Conservation (phyloP, 2,329 filamentous ascomycete genomes). For the Emergomyces pasteurianus region DNA sequence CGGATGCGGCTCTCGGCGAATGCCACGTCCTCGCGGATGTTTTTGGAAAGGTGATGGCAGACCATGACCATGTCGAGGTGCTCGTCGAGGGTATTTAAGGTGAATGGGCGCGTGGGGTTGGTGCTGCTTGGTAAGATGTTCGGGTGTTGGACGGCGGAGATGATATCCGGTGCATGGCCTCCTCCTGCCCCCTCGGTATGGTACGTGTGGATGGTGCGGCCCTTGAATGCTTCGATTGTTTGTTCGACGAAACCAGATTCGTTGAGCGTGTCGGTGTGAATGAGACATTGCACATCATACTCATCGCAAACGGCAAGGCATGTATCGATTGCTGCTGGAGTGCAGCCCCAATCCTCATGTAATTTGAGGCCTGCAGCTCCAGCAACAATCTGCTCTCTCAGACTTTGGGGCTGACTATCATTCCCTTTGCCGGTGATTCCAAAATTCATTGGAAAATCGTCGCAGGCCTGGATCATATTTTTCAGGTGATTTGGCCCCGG, state of each 20-base stretch:
- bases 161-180: slow-evolving; percentile 92
- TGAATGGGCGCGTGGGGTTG: slow-evolving; percentile 85
- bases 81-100: slow-evolving; percentile 84
- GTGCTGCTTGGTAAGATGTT: slow-evolving; percentile 87
- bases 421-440: slow-evolving; percentile 93
- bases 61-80: slow-evolving; percentile 99
- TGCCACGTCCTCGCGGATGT: slow-evolving; percentile 90
- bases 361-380: slow-evolving; percentile 86
- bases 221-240: slow-evolving; percentile 73
- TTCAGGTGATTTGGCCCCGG: slow-evolving; percentile 72
- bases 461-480: slow-evolving; percentile 81
- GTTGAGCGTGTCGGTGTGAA: slow-evolving; percentile 93
- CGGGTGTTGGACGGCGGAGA: slow-evolving; percentile 74
- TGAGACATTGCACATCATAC: slow-evolving; percentile 81
- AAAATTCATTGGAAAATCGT: slow-evolving; percentile 70
- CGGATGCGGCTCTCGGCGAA: slow-evolving; percentile 92
- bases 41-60: slow-evolving; percentile 82
- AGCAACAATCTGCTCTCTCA: slow-evolving; percentile 69
- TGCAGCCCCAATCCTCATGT: slow-evolving; percentile 92
- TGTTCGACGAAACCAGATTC: slow-evolving; percentile 95
- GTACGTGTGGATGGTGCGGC: slow-evolving; percentile 87
- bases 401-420: slow-evolving; percentile 56
- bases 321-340: slow-evolving; percentile 79
- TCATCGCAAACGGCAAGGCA: slow-evolving; percentile 81
- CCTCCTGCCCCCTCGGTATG: slow-evolving; percentile 93